phyloP scores from a whole-genome alignment of 768 basidiomycete genomes.

The Amanita fuliginea region DNA sequence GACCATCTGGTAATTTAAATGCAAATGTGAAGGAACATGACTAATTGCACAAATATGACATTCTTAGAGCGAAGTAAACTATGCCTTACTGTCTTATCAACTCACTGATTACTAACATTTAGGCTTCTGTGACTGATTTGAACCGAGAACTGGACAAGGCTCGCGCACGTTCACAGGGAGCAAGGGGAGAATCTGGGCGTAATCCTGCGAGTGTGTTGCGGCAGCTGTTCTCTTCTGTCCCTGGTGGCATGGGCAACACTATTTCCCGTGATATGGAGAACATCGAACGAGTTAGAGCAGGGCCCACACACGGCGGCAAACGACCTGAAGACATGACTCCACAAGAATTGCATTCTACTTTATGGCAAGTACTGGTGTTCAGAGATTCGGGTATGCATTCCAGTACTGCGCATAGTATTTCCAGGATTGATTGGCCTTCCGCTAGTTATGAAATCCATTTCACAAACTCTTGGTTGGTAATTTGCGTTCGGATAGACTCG shows the following conservation, averaged over 20 bases:
- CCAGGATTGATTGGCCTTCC: background rate
- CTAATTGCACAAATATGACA: constrained; percentile 1
- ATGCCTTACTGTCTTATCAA: background rate
- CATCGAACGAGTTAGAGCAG: constrained; percentile 58
- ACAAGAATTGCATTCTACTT: constrained; percentile 71
- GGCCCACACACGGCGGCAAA: constrained; percentile 50
- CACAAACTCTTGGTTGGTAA: constrained; percentile 50
- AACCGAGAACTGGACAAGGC: constrained; percentile 69
- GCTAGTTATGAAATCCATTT: constrained; percentile 67
- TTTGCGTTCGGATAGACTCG: background rate
- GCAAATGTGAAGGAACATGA: background rate
- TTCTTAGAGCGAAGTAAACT: constrained; percentile 22
- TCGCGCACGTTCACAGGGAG: constrained; percentile 27
- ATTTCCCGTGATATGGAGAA: constrained; percentile 68
- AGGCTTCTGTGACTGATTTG: constrained; percentile 82
- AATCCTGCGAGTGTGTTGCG: constrained; percentile 41
- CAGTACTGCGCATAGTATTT: background rate
- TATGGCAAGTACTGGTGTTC: constrained; percentile 84
- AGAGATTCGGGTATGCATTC: constrained; percentile 54
- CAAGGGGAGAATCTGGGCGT: constrained; percentile 19
- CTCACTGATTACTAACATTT: constrained; percentile 1
- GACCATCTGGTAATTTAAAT: constrained; percentile 43
- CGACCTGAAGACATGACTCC: constrained; percentile 76
- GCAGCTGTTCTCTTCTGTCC: constrained; percentile 48
- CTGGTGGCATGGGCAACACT: constrained; percentile 48